These are phyloP conservation scores for Durusdinium trenchii DNA, from an alignment of 73 alveolate genomes.

Conservation along the genomic window DNA sequence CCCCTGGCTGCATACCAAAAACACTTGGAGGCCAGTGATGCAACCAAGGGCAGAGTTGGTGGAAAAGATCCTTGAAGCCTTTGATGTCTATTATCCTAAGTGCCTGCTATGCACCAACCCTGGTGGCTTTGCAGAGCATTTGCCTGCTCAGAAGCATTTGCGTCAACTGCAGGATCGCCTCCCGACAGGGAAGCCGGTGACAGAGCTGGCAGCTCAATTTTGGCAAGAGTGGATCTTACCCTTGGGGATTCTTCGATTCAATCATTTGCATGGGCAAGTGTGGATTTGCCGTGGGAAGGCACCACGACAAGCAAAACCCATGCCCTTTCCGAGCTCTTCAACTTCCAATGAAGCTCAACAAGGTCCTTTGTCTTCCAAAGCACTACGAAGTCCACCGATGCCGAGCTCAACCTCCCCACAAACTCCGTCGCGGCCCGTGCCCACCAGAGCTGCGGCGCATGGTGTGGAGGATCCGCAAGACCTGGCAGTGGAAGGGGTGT, in stretches of 20 bases:
- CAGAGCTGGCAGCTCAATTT: not conserved
- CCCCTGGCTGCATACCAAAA: conserved; percentile 67
- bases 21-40: conserved; percentile 60
- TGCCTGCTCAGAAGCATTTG: not conserved
- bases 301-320: no score
- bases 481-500: conserved; percentile 23
- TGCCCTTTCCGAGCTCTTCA: no score
- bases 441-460: no score
- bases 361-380: no score
- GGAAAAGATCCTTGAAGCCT: conserved; percentile 46
- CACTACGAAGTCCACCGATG: no score
- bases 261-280: conserved; percentile 11
- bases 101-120: conserved; percentile 28
- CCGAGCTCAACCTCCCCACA: no score
- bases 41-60: conserved; percentile 25
- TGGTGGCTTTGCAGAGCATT: conserved; percentile 31
- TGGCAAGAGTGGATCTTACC: conserved; percentile 34
- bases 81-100: not conserved
- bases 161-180: not conserved
- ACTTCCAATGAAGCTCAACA: no score
- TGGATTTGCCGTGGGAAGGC: not conserved
- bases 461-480: no score
- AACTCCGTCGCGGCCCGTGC: no score
- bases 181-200: not conserved
- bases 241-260: not conserved